A percentile compares a stretch with the other conserved stretches of the same genome.
These are phyloP conservation scores for Malassezia obtusa DNA, from an alignment of 1,284 basidiomycete species.

Conservation along the genomic window DNA sequence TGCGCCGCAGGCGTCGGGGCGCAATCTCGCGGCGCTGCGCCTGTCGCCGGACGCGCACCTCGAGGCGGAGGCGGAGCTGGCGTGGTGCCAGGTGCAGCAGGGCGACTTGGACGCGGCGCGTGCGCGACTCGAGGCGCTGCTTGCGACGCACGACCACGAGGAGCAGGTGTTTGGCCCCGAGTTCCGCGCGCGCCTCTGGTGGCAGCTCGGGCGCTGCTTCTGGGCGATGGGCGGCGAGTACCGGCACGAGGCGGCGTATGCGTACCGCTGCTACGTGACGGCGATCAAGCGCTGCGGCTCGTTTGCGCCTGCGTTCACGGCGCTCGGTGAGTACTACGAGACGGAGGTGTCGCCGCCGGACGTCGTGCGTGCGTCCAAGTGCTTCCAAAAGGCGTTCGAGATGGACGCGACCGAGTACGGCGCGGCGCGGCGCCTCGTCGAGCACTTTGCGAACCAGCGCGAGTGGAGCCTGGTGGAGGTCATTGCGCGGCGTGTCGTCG, in stretches of 20 bases:
- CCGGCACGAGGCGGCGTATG: slow-evolving; percentile 31
- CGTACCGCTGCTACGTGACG: slow-evolving; percentile 62
- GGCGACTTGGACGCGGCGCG: slow-evolving; percentile 55
- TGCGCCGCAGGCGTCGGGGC: slow-evolving; percentile 24
- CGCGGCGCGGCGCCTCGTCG: slow-evolving; percentile 72
- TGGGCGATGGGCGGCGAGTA: slow-evolving; percentile 62
- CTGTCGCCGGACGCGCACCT: slow-evolving; percentile 53
- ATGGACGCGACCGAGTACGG: slow-evolving; percentile 78
- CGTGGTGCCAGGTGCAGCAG: slow-evolving; percentile 70
- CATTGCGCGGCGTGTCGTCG: slow-evolving; percentile 79
- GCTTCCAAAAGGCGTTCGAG: slow-evolving; percentile 98
- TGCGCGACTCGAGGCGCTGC: slow-evolving; percentile 57
- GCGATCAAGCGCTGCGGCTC: slow-evolving; percentile 66
- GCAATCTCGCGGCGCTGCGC: slow-evolving; percentile 43
- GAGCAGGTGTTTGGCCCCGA: slow-evolving; percentile 50
- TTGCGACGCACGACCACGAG: slow-evolving; percentile 54
- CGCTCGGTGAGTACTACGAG: slow-evolving; percentile 80
- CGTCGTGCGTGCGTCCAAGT: slow-evolving; percentile 75
- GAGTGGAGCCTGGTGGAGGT: slow-evolving; percentile 96
- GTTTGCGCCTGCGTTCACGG: slow-evolving; percentile 85
- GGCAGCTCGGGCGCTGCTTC: slow-evolving; percentile 67
- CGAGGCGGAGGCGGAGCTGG: slow-evolving; percentile 68
- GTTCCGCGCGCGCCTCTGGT: slow-evolving; percentile 65
- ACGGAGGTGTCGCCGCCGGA: slow-evolving; percentile 66
- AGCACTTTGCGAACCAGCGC: slow-evolving; percentile 79